A percentile compares a stretch with the other conserved stretches of the same genome.
Conservation (phyloP, 2,329 filamentous ascomycete genomes). For the Aspergillus sp. region DNA sequence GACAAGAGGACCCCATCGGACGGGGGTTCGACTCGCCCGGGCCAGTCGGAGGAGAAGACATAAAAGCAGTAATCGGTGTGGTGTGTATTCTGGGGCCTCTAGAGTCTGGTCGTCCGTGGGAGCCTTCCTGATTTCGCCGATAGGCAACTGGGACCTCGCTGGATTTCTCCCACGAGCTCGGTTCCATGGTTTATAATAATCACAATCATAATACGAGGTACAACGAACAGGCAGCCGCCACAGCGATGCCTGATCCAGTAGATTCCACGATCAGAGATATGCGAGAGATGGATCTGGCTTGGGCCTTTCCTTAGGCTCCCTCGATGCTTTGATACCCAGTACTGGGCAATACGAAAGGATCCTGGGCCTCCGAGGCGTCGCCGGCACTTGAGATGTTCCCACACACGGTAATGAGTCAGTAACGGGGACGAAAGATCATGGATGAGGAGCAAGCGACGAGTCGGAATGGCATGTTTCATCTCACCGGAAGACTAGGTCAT, state of each 20-base stretch:
- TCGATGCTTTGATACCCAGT: too few relatives aligned
- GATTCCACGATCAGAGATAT: not conserved
- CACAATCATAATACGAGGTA: not conserved
- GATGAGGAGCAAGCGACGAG: constrained; percentile 1
- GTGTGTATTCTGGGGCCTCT: too few relatives aligned
- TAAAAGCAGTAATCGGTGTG: not conserved
- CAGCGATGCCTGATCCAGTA: constrained; percentile 3
- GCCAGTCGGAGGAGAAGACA: not conserved
- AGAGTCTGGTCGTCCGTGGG: too few relatives aligned
- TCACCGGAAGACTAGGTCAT: constrained; percentile 6
- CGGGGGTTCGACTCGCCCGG: not conserved
- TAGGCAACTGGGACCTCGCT: not conserved
- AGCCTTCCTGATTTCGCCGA: not conserved
- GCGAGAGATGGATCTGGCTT: too few relatives aligned
- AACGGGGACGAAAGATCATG: not conserved
- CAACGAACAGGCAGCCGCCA: not conserved
- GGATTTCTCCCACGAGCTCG: not conserved
- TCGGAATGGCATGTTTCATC: constrained; percentile 11
- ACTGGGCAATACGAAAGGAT: too few relatives aligned
- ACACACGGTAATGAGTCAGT: too few relatives aligned
- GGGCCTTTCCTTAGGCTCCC: too few relatives aligned
- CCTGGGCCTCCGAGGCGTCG: too few relatives aligned
- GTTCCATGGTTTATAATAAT: not conserved
- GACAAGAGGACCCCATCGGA: not conserved
- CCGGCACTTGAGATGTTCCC: too few relatives aligned